Percentiles rank a stretch among this genome's conserved stretches.
Evolutionary conservation across 2,329 filamentous ascomycete species (phyloP).

Genomic region (Talaromyces sp.): DNA sequence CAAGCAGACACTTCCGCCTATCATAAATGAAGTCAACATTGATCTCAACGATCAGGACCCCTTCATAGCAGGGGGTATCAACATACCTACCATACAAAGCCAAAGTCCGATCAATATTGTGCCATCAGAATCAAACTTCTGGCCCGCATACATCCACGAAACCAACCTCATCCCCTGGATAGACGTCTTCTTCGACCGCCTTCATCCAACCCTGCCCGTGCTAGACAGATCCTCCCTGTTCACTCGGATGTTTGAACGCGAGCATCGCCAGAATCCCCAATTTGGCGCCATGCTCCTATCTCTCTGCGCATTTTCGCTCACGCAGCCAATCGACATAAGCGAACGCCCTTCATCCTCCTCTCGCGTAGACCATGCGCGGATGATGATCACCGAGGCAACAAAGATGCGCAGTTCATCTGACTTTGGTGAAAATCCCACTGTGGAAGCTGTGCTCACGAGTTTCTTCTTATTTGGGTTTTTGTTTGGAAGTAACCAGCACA

Average conservation of each 20-base stretch:
- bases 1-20: slow-evolving; percentile 28
- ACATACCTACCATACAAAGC: slow-evolving; percentile 12
- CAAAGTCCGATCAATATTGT: slow-evolving; percentile 16
- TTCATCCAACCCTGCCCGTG: slow-evolving; percentile 39
- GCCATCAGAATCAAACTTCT: slow-evolving; percentile 19
- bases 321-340: slow-evolving; percentile 40
- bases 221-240: slow-evolving; percentile 36
- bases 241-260: slow-evolving; percentile 36
- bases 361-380: slow-evolving; percentile 31
- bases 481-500: slow-evolving; percentile 66
- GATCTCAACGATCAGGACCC: background rate
- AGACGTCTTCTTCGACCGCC: slow-evolving; percentile 40
- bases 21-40: slow-evolving; percentile 9
- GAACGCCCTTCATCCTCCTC: slow-evolving; percentile 32
- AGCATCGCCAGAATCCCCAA: slow-evolving; percentile 37
- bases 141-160: slow-evolving; percentile 35
- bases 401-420: slow-evolving; percentile 40
- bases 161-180: slow-evolving; percentile 37
- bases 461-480: slow-evolving; percentile 72
- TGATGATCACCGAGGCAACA: slow-evolving; percentile 38
- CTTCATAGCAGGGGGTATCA: background rate
- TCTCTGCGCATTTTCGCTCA: slow-evolving; percentile 39
- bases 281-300: slow-evolving; percentile 40
- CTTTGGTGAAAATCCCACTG: slow-evolving; percentile 35
- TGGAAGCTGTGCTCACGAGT: slow-evolving; percentile 53